Conservation (phyloP, 331 rosid genomes). For the Acacia pycnantha region DNA sequence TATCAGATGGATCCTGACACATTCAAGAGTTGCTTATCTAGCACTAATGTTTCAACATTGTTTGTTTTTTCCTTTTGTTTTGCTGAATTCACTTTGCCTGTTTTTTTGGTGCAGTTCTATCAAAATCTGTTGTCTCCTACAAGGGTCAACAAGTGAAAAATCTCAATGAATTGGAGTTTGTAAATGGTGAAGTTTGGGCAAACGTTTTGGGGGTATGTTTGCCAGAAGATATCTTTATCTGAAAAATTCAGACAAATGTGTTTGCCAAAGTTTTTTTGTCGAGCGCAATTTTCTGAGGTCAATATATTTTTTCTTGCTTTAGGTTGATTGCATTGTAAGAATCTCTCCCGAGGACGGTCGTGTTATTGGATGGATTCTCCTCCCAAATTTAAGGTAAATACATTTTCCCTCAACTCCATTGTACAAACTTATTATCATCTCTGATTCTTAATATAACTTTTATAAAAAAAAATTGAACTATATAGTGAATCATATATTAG, state of each 20-base stretch:
- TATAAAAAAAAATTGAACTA: too few species aligned
- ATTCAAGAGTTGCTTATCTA: slow-evolving; percentile 49
- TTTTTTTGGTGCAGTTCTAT: slow-evolving; percentile 48
- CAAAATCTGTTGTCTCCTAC: slow-evolving; percentile 52
- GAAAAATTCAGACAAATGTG: not conserved
- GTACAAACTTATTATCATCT: not conserved
- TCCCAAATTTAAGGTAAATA: slow-evolving; percentile 65
- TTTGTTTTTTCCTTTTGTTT: not conserved
- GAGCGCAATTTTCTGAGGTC: not conserved
- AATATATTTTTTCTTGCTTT: slow-evolving; percentile 11
- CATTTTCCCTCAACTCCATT: not conserved
- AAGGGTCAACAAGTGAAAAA: slow-evolving; percentile 64
- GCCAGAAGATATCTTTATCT: not conserved
- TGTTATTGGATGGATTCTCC: slow-evolving; percentile 83
- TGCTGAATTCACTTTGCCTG: slow-evolving; percentile 5
- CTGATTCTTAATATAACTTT: too few species aligned
- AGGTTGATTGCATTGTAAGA: slow-evolving; percentile 88
- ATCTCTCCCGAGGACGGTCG: slow-evolving; percentile 68
- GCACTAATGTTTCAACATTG: slow-evolving; percentile 3
- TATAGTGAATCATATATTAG: too few species aligned
- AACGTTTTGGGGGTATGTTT: slow-evolving; percentile 63
- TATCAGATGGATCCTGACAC: slow-evolving; percentile 68
- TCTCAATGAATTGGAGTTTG: slow-evolving; percentile 85
- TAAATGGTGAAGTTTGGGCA: slow-evolving; percentile 92
- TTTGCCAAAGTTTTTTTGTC: not conserved